A percentile compares a stretch with the other conserved stretches of the same genome.
Conservation (phyloP, 768 basidiomycete genomes). For the Neoboletus magnificus region DNA sequence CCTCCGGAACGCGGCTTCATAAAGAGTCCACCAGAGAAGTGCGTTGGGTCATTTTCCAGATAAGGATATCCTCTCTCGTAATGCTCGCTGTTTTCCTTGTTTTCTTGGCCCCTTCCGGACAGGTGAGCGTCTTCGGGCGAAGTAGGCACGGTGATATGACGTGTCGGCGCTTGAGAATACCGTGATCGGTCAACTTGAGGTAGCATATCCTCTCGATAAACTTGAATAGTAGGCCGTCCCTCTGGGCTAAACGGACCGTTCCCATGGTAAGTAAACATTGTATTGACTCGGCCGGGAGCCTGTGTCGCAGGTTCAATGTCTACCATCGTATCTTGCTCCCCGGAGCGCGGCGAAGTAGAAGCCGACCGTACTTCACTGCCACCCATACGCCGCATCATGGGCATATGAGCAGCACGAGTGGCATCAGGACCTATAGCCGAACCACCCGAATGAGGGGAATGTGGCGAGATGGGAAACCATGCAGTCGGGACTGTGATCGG, state of each 20-base stretch:
- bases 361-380: conserved; percentile 26
- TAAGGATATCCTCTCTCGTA: conserved; percentile 13
- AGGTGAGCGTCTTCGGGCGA: conserved; percentile 14
- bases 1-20: conserved; percentile 29
- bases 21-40: conserved; percentile 31
- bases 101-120: conserved; percentile 16
- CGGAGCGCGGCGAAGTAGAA: conserved; percentile 41
- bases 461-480: conserved; percentile 17
- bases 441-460: conserved; percentile 9
- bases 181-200: conserved; percentile 19
- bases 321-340: conserved; percentile 39
- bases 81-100: conserved; percentile 40
- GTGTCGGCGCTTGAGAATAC: conserved; percentile 12
- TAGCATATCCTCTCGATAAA: conserved; percentile 19
- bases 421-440: conserved; percentile 12
- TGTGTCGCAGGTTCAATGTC: conserved; percentile 37
- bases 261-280: conserved; percentile 28
- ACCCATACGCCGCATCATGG: conserved; percentile 4
- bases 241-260: conserved; percentile 16
- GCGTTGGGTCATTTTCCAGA: conserved; percentile 17
- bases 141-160: conserved; percentile 7
- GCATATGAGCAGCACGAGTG: conserved; percentile 14
- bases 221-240: conserved; percentile 15
- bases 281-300: conserved; percentile 46
- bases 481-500: conserved; percentile 7